phyloP scores from a whole-genome alignment of 2,329 filamentous ascomycete species.

The Ilyonectria robusta region DNA sequence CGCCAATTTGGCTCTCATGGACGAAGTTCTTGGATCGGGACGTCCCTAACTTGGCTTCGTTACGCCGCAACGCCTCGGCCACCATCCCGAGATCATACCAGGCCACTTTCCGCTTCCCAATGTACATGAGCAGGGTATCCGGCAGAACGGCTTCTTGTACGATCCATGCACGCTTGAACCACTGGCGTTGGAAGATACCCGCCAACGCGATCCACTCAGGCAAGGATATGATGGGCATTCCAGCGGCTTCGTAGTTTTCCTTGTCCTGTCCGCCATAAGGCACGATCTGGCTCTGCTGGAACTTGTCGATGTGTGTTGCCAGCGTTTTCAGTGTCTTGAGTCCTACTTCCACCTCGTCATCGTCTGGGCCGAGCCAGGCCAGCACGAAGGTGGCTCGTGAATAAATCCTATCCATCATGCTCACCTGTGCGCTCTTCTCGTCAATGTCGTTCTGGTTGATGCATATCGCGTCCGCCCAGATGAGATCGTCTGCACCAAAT shows the following conservation, averaged over 20 bases:
- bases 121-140: slow-evolving; percentile 42
- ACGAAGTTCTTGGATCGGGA: slow-evolving; percentile 33
- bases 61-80: slow-evolving; percentile 35
- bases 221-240: slow-evolving; percentile 36
- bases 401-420: slow-evolving; percentile 50
- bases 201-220: slow-evolving; percentile 40
- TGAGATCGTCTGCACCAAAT: slow-evolving; percentile 23
- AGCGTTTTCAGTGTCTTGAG: slow-evolving; percentile 34
- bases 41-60: slow-evolving; percentile 36
- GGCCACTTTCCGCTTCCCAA: slow-evolving; percentile 34
- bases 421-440: slow-evolving; percentile 48
- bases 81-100: slow-evolving; percentile 39
- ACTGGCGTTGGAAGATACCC: slow-evolving; percentile 44
- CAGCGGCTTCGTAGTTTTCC: slow-evolving; percentile 36
- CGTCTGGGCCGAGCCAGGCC: slow-evolving; percentile 47
- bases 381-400: slow-evolving; percentile 41
- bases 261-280: slow-evolving; percentile 40
- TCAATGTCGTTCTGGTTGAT: slow-evolving; percentile 47
- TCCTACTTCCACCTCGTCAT: slow-evolving; percentile 33
- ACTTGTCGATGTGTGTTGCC: slow-evolving; percentile 25
- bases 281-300: slow-evolving; percentile 38
- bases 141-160: slow-evolving; percentile 48
- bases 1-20: slow-evolving; percentile 34
- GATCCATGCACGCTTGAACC: slow-evolving; percentile 49
- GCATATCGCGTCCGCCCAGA: slow-evolving; percentile 51